Evolutionary conservation across 1,284 basidiomycete genomes (phyloP), one percentile per base, ranked within the genome.

Genomic region (Inonotus obliquus): DNA sequence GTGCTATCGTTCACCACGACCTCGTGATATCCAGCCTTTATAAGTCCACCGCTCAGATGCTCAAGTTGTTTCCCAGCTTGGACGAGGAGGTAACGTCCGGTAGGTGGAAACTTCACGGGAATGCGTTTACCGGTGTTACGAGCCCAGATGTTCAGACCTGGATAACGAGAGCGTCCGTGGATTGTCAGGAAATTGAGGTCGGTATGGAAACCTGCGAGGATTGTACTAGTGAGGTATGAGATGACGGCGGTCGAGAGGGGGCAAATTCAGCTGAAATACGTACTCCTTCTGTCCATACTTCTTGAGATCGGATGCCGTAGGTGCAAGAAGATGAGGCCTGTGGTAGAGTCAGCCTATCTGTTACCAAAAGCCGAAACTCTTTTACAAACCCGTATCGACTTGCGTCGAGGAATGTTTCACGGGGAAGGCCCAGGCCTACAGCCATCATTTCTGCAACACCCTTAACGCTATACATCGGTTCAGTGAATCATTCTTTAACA

Each of bases 51-150:
- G 19, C 85, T 91, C 57, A 95, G 76, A 75, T 95, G 92, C 71
- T 96, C 94, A 7, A 96, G 81, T 71, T 96, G 94, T 73, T 94
- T 96, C 48, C 93, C 94, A 1, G 94, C 93, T 74, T 97, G 94
- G 0, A 96, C 86, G 14, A 91, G 81, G 38, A 91, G 78, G 68
- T 86, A 87, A 55, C 83, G 81, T 6, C 88, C 89, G 27, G 81
- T 83, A 0, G 85, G 76, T 0, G 87, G 93, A 57, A 96, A 92
- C 68, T 80, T 83, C 29, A 95, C 93, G 2, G 87, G 78, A 63
- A 96, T 92, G 11, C 91, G 85, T 72, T 91, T 93, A 25, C 94
- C 94, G 0, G 89, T 87, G 69, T 97, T 96, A 25, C 94, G 81
- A 2, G 92, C 94, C 94, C 94, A 96, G 57, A 96, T 90, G 71